Percentiles rank a stretch among this genome's conserved stretches.
phyloP scores from a whole-genome alignment of 768 basidiomycete species.

The Tylopilus sp. region DNA sequence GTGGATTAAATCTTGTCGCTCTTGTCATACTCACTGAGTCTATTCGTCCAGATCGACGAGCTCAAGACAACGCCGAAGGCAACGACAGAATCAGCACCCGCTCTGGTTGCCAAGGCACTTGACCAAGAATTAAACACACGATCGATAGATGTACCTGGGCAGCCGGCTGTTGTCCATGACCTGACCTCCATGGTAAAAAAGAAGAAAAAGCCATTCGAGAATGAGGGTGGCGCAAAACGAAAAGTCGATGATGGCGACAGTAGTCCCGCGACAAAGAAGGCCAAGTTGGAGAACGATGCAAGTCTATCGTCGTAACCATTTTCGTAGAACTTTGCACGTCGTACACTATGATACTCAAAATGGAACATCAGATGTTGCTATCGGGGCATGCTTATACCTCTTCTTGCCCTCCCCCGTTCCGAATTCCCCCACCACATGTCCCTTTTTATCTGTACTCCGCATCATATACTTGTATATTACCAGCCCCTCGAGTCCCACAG shows the following conservation, averaged over 20 bases:
- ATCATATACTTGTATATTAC: slow-evolving; percentile 97
- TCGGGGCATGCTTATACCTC: slow-evolving; percentile 60
- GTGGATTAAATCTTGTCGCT: slow-evolving; percentile 32
- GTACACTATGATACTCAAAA: slow-evolving; percentile 17
- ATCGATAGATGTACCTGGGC: slow-evolving; percentile 31
- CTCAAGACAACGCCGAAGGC: slow-evolving; percentile 78
- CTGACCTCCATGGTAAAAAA: slow-evolving; percentile 83
- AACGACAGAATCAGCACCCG: slow-evolving; percentile 56
- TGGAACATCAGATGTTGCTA: slow-evolving; percentile 19
- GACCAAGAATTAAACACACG: slow-evolving; percentile 64
- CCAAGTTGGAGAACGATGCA: slow-evolving; percentile 45
- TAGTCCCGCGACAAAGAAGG: slow-evolving; percentile 55
- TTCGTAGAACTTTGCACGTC: background rate
- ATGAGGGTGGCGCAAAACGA: slow-evolving; percentile 49
- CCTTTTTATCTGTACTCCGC: slow-evolving; percentile 65
- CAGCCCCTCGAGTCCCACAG: slow-evolving; percentile 90
- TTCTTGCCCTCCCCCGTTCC: slow-evolving; percentile 67
- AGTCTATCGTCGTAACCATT: slow-evolving; percentile 17
- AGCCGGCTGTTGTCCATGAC: slow-evolving; percentile 63
- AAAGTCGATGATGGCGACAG: slow-evolving; percentile 64
- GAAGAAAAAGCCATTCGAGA: slow-evolving; percentile 60
- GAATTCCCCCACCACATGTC: slow-evolving; percentile 88
- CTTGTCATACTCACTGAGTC: background rate
- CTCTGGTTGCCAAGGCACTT: slow-evolving; percentile 64
- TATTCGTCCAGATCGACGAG: slow-evolving; percentile 78